Evolutionary conservation across 805 yeast genomes (phyloP).

Genomic region (Naumovozyma baii): DNA sequence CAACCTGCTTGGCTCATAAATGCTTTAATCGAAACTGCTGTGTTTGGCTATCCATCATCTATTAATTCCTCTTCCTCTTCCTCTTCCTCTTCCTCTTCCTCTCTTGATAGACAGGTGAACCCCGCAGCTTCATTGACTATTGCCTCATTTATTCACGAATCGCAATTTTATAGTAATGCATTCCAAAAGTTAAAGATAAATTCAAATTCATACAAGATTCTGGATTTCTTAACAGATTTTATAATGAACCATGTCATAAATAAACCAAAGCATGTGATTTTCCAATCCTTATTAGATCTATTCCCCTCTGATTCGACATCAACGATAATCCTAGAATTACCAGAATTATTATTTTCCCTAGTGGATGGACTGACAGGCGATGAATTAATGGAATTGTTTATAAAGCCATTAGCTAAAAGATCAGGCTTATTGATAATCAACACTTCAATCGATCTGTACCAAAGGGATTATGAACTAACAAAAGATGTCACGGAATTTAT

Average conservation of each 20-base stretch:
- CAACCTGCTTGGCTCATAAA: conserved; percentile 55
- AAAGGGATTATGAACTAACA: conserved; percentile 6
- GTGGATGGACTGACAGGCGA: conserved; percentile 21
- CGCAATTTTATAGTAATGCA: conserved; percentile 11
- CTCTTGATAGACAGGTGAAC: conserved; percentile 2
- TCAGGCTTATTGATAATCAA: conserved; percentile 22
- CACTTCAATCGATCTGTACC: conserved; percentile 13
- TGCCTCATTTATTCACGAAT: conserved; percentile 24
- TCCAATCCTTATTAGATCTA: conserved; percentile 58
- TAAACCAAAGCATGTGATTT: conserved; percentile 70
- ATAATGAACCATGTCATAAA: conserved; percentile 30
- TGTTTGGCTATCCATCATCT: conserved; percentile 37
- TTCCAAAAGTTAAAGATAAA: conserved; percentile 19
- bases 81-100: conserved; percentile 18
- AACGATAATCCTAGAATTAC: conserved; percentile 24
- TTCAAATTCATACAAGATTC: conserved; percentile 21
- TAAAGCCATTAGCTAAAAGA: conserved; percentile 18
- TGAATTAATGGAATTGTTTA: conserved; percentile 19
- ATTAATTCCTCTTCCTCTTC: conserved; percentile 28
- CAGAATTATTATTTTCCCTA: conserved; percentile 25
- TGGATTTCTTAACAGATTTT: conserved; percentile 42
- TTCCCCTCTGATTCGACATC: conserved; percentile 32
- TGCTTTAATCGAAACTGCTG: conserved; percentile 43
- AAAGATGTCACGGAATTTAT: conserved; percentile 20
- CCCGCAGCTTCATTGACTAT: conserved; percentile 17